These are phyloP conservation scores for Thielaviopsis populi DNA, from an alignment of 2,329 filamentous ascomycete genomes.

Conservation along the genomic window DNA sequence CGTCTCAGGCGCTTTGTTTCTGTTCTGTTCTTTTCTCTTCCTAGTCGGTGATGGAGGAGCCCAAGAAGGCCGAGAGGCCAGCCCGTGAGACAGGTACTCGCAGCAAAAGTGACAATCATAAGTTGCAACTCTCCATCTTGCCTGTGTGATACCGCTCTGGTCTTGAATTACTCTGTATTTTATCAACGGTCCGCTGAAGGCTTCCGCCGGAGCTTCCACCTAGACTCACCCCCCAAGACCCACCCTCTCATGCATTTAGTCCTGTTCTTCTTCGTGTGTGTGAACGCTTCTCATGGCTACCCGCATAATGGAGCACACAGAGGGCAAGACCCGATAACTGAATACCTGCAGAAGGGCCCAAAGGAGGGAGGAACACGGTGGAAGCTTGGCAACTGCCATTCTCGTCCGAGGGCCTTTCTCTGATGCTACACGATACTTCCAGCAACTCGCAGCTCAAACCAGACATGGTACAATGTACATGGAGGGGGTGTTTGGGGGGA, in stretches of 20 bases:
- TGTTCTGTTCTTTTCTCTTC: neutral
- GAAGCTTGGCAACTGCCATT: neutral
- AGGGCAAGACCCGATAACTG: neutral
- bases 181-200: neutral
- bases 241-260: neutral
- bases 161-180: neutral
- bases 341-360: neutral
- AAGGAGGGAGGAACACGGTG: neutral
- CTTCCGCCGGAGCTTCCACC: neutral
- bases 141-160: neutral
- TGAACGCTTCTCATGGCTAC: neutral
- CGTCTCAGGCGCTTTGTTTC: neutral
- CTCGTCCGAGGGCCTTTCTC: constrained; percentile 2
- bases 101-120: neutral
- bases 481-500: neutral
- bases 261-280: neutral
- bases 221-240: neutral
- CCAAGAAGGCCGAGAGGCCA: neutral
- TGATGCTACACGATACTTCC: neutral
- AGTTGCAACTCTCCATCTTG: neutral
- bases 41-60: neutral
- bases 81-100: neutral
- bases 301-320: neutral
- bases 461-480: neutral
- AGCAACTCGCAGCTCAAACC: neutral